phyloP scores from a whole-genome alignment of 148 eudicot species.

The Drosera capensis region DNA sequence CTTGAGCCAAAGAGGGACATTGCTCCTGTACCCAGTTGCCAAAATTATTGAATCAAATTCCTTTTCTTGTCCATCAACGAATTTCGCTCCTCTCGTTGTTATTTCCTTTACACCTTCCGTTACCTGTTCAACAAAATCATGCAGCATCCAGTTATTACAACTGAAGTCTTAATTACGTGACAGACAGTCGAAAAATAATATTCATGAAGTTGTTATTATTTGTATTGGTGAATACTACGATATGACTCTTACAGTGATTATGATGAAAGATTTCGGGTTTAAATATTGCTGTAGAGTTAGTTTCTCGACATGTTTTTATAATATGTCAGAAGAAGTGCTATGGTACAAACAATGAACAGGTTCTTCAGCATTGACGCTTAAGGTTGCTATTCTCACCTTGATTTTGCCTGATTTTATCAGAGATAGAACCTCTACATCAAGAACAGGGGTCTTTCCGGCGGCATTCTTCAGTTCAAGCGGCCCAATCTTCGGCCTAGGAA shows the following conservation, averaged over 20 bases:
- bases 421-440: constrained; percentile 65
- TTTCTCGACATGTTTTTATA: too few species aligned
- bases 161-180: background rate
- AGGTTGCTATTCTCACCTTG: constrained; percentile 36
- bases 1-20: constrained; percentile 76
- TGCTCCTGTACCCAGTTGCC: constrained; percentile 84
- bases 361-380: background rate
- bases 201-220: too few species aligned
- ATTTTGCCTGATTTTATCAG: constrained; percentile 64
- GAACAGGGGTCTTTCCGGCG: constrained; percentile 87
- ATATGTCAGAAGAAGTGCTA: too few species aligned
- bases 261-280: too few species aligned
- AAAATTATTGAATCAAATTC: constrained; percentile 70
- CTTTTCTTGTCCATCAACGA: constrained; percentile 57
- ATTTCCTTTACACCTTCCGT: constrained; percentile 68
- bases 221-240: too few species aligned
- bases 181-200: background rate
- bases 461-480: constrained; percentile 77
- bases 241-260: background rate
- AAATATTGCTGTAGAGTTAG: too few species aligned
- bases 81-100: constrained; percentile 67
- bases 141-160: background rate
- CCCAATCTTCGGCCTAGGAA: constrained; percentile 68
- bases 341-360: too few species aligned
- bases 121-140: constrained; percentile 27